Evolutionary conservation across 306 rosid genomes (phyloP).

Genomic region (Ceratonia siliqua): DNA sequence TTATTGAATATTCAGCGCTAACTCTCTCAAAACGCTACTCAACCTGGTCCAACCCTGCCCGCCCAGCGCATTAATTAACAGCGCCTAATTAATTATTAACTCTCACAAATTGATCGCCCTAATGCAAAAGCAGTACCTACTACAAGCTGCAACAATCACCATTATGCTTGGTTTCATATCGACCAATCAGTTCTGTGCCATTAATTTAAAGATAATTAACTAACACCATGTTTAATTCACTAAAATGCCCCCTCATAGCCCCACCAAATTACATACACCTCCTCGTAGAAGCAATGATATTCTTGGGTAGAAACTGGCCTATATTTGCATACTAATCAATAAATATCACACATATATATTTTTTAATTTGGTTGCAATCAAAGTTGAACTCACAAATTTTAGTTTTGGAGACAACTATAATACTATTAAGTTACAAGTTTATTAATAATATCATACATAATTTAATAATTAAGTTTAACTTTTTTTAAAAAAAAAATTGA

Average conservation of each 20-base stretch:
- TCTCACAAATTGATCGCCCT: not conserved
- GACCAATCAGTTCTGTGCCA: constrained; percentile 31
- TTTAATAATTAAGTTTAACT: too few species aligned
- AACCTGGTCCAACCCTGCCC: constrained; percentile 42
- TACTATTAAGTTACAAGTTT: too few species aligned
- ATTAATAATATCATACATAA: too few species aligned
- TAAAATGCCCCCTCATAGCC: not conserved
- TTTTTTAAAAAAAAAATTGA: too few species aligned
- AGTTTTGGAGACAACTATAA: too few species aligned
- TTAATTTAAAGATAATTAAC: not conserved
- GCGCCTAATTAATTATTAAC: constrained; percentile 13
- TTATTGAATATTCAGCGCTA: not conserved
- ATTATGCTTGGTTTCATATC: constrained; percentile 19
- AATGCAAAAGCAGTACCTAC: constrained; percentile 21
- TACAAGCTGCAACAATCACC: not conserved
- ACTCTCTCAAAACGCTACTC: constrained; percentile 23
- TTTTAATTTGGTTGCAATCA: too few species aligned
- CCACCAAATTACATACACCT: not conserved
- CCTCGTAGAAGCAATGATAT: too few species aligned
- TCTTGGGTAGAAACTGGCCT: too few species aligned
- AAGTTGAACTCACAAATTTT: too few species aligned
- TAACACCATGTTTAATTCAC: not conserved
- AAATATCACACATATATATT: too few species aligned
- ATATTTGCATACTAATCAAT: too few species aligned
- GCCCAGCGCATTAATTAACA: too few species aligned